Evolutionary conservation across 2,329 filamentous ascomycete species (phyloP).

Genomic region (Arachnopeziza araneosa): DNA sequence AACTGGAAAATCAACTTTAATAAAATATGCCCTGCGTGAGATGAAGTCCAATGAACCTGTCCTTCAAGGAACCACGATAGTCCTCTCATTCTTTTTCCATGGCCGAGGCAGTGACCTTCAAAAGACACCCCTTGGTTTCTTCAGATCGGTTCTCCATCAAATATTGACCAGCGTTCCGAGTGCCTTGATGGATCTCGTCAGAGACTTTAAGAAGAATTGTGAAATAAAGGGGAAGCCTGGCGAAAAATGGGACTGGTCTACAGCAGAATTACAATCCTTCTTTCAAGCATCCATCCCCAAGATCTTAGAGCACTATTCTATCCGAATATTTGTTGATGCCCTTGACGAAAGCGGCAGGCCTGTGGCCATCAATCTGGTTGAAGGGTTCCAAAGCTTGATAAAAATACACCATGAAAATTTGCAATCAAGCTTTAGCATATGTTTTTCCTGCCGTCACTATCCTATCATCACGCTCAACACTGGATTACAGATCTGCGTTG

Average conservation of each 20-base stretch:
- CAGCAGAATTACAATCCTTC: conserved; percentile 5
- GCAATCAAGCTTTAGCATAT: conserved; percentile 7
- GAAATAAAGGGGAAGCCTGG: background rate
- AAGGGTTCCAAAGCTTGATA: conserved; percentile 5
- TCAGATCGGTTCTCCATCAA: conserved; percentile 32
- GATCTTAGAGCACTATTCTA: background rate
- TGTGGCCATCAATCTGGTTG: background rate
- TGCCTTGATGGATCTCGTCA: background rate
- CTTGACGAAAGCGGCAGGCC: conserved; percentile 21
- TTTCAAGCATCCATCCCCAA: background rate
- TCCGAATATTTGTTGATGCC: conserved; percentile 22
- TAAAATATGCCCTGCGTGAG: conserved; percentile 24
- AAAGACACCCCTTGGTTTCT: conserved; percentile 31
- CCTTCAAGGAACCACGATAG: conserved; percentile 4
- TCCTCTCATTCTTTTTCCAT: conserved; percentile 36
- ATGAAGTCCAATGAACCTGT: conserved; percentile 24
- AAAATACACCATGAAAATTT: background rate
- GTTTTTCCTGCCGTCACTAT: conserved; percentile 22
- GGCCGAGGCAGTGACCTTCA: conserved; percentile 31
- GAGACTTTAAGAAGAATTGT: background rate
- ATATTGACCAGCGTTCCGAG: conserved; percentile 6
- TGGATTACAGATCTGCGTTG: conserved; percentile 26
- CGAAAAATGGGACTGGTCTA: conserved; percentile 12
- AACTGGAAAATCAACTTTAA: conserved; percentile 30
- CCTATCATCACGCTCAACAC: conserved; percentile 10